Evolutionary conservation across 345 rosid species (phyloP).

Genomic region (Trapa bicornis): DNA sequence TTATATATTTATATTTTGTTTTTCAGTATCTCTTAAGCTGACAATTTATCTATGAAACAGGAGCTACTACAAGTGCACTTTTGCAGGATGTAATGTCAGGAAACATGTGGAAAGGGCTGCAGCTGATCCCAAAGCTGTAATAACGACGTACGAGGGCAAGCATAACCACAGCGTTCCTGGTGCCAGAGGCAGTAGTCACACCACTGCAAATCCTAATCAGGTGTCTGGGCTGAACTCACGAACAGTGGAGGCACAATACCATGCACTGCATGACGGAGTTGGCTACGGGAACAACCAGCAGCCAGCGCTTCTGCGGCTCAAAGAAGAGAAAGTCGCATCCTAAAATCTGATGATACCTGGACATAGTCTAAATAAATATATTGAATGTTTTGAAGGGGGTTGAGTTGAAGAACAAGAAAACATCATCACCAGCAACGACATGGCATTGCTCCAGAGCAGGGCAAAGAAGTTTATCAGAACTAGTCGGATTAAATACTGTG

Average conservation of each 20-base stretch:
- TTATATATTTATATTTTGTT: neutral
- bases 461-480: neutral
- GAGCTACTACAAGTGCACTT: slow-evolving; percentile 68
- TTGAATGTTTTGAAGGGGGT: neutral
- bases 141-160: slow-evolving; percentile 94
- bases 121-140: slow-evolving; percentile 72
- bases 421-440: neutral
- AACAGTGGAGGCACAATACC: slow-evolving; percentile 19
- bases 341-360: slow-evolving; percentile 10
- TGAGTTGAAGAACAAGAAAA: neutral
- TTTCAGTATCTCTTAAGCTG: neutral
- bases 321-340: slow-evolving; percentile 54
- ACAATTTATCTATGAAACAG: slow-evolving; percentile 4
- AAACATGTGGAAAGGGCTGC: slow-evolving; percentile 95
- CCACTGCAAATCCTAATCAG: neutral
- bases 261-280: slow-evolving; percentile 22
- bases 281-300: slow-evolving; percentile 38
- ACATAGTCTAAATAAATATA: neutral
- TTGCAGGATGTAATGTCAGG: slow-evolving; percentile 74
- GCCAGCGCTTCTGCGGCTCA: slow-evolving; percentile 53
- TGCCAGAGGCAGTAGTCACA: slow-evolving; percentile 49
- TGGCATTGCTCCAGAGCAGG: neutral
- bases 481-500: neutral
- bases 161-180: slow-evolving; percentile 82
- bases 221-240: slow-evolving; percentile 22